Percentiles rank a stretch among this genome's conserved stretches.
Conservation (phyloP, 257 asterid genomes). For the Solanum sparsipilum region DNA sequence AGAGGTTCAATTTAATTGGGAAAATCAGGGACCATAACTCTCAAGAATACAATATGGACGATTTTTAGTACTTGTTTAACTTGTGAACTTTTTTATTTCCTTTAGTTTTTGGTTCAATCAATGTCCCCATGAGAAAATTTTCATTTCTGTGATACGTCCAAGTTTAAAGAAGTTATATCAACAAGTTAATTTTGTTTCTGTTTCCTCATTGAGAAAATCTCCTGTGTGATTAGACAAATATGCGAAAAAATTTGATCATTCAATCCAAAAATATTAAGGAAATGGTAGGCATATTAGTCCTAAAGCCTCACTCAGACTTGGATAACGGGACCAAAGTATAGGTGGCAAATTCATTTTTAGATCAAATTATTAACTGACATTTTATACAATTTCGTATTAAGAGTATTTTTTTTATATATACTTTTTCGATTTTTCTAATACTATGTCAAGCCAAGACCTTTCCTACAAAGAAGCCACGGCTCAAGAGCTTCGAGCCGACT, state of each 20-base stretch:
- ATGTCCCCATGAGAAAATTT: background rate
- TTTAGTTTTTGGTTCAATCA: background rate
- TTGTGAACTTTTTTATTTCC: background rate
- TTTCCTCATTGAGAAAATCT: background rate
- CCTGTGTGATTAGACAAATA: background rate
- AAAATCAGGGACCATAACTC: background rate
- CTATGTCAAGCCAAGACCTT: background rate
- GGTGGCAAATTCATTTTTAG: no score
- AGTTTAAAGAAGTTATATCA: background rate
- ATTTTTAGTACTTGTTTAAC: background rate
- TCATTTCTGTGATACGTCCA: background rate
- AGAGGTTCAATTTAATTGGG: background rate
- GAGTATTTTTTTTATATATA: no score
- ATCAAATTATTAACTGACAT: no score
- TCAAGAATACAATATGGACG: background rate
- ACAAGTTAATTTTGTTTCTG: background rate
- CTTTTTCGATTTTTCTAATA: background rate
- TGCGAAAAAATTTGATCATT: background rate
- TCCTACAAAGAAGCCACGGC: background rate
- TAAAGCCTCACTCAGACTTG: background rate
- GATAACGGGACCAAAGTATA: no score
- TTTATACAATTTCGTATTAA: no score
- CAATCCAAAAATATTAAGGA: background rate
- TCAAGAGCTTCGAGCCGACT: background rate
- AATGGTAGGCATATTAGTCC: background rate